Percentiles rank a stretch among this genome's conserved stretches.
Evolutionary conservation across 257 asterid species (phyloP).

Genomic region (Jaltomata sinuosa): DNA sequence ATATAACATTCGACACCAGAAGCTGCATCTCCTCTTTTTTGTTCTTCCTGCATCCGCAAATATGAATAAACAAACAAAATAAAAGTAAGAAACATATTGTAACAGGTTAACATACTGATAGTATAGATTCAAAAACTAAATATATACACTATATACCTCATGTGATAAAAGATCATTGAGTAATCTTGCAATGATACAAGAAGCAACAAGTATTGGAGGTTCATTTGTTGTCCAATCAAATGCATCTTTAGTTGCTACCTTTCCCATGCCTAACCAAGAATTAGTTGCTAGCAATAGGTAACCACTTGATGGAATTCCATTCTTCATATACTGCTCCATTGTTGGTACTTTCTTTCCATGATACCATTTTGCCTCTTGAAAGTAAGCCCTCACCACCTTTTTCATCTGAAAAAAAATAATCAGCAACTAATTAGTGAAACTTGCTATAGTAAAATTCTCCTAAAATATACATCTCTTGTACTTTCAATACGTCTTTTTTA

Average conservation of each 20-base stretch:
- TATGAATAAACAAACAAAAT: neutral
- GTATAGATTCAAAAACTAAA: no score
- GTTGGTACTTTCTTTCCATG: neutral
- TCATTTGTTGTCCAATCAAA: slow-evolving; percentile 18
- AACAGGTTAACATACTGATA: neutral
- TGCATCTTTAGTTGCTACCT: neutral
- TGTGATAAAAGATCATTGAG: slow-evolving; percentile 11
- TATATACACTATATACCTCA: neutral
- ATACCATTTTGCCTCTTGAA: slow-evolving; percentile 20
- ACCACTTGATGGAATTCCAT: neutral
- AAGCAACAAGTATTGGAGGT: slow-evolving; percentile 12
- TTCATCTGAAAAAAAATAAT: slow-evolving; percentile 9
- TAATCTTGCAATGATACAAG: slow-evolving; percentile 16
- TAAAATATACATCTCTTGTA: no score
- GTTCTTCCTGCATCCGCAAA: neutral
- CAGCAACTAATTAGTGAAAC: neutral
- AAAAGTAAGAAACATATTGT: no score
- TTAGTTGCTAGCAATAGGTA: neutral
- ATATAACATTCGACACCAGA: neutral
- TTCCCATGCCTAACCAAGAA: slow-evolving; percentile 12
- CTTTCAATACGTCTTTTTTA: no score
- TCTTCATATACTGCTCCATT: slow-evolving; percentile 1
- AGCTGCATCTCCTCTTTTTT: neutral
- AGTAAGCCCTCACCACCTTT: slow-evolving; percentile 10
- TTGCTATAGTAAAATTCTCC: neutral